phyloP scores from a whole-genome alignment of 2,329 filamentous ascomycete species.

The Nothophaeocryptopus gaeumannii region DNA sequence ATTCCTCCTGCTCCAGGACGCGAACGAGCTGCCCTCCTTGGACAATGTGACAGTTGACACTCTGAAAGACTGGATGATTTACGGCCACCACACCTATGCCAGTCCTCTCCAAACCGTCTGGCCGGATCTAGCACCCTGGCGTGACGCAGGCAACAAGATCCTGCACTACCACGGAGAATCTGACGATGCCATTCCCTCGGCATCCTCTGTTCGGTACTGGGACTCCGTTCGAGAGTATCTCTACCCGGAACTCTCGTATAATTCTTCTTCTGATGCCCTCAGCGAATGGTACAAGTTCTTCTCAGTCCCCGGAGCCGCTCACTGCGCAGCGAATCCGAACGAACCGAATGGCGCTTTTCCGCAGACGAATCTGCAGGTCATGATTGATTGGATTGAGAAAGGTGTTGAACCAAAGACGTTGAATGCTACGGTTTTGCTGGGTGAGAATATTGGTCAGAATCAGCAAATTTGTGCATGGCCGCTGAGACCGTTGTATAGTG shows the following conservation, averaged over 20 bases:
- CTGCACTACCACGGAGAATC: constrained; percentile 60
- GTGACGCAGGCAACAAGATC: constrained; percentile 53
- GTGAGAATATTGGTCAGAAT: constrained; percentile 17
- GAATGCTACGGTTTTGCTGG: constrained; percentile 16
- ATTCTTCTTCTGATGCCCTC: constrained; percentile 41
- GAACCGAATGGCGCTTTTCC: constrained; percentile 40
- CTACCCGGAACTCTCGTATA: constrained; percentile 44
- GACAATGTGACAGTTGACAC: constrained; percentile 55
- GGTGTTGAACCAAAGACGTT: constrained; percentile 15
- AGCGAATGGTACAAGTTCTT: constrained; percentile 55
- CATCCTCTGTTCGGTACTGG: constrained; percentile 55
- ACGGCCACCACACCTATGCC: constrained; percentile 48
- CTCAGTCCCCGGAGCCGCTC: constrained; percentile 53
- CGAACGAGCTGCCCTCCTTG: constrained; percentile 38
- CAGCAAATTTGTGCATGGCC: constrained; percentile 21
- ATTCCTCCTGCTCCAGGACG: constrained; percentile 39
- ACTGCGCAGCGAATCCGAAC: constrained; percentile 41
- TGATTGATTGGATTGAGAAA: constrained; percentile 31
- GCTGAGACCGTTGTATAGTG: constrained; percentile 19
- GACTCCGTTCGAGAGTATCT: constrained; percentile 53
- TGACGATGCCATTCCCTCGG: constrained; percentile 53
- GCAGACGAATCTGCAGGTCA: constrained; percentile 46
- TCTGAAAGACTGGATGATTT: constrained; percentile 54
- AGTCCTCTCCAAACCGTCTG: constrained; percentile 55
- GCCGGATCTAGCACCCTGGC: constrained; percentile 53